Base-by-base conservation (phyloP, 495 filamentous ascomycete species). In the Daldinia concentrica region DNA sequence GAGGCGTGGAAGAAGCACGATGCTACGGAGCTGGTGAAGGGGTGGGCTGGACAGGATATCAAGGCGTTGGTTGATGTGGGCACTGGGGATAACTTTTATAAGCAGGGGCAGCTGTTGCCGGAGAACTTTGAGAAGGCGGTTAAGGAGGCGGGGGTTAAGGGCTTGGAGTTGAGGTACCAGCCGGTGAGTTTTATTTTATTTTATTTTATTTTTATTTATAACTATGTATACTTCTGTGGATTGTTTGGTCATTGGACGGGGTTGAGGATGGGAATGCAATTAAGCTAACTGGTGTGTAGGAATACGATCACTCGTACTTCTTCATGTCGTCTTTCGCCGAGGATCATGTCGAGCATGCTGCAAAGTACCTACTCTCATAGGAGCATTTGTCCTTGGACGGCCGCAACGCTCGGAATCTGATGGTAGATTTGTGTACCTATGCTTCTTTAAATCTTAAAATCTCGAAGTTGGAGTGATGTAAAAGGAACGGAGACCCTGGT, bases 231-330 rank as follows among this genome's bases (percentile, higher is more conserved):
- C 6, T 43, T 43, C 39, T 15, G 4, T 19, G 14, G 14, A 19
- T 43, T 43, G 5, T 17, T 22, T 48, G 0, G 4, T 14, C 14
- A 2, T 14, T 14, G 34, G 34, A 12, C 12, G 34, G 34, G 34
- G 1, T 48, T 12, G 22, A 1, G 17, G 12, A 48, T 48, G 17
- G 43, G 19, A 14, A 30, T 54, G 6, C 14, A 54, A n/a, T 30
- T 54, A 12, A 17, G 9, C 43, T 30, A 30, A 54, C 5, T 22
- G 41, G 4, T 56, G 15, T 36, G 27, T 76, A 93, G 76, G 94
- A 89, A 58, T 99, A 99, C 77, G 96, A 99, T 80, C 95, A 98
- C 79, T 96, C 93, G 60, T 99, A 99, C 79, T 98, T 86, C 80
- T 97, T 95, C 74, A 95, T 99, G 83, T 88, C 95, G 30, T 88